Evolutionary conservation across 495 filamentous ascomycete genomes (phyloP), one percentile per base, ranked within the genome.

Genomic region (Xylaria cubensis): DNA sequence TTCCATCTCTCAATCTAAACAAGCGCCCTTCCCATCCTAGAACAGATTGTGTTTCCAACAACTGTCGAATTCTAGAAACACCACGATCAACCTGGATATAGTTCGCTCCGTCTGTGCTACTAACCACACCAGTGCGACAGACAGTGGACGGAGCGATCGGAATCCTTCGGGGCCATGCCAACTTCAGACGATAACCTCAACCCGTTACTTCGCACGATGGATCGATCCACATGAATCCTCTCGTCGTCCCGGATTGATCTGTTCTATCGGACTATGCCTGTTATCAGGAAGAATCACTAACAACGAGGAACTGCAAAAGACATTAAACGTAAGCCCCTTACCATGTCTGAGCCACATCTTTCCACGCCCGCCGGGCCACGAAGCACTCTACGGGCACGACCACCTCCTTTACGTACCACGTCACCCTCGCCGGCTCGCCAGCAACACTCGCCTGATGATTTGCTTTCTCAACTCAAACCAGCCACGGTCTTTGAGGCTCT

Each of bases 381-480:
- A 55, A 67, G 72, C 75, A 61, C 75, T n/a, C 36, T 76, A 34
- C 71, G 77, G 58, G 46, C 64, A 72, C 74, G 78, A 61, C 62
- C 63, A 29, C 63, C 75, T 13, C 74, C 69, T 42, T 39, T 64
- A 32, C 77, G 80, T 61, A 69, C 80, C 17, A 74, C 75, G 32
- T 81, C 81, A 42, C 77, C 76, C 36, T 82, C 81, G 8, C 79
- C 83, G 5, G 70, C 80, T 36, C 81, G 77, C 62, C 73, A 71
- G 9, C 77, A 76, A 55, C 83, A 79, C 59, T 64, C 72, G 17
- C 77, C 76, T 46, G 85, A 86, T 72, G 84, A 86, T 66, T 73
- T 86, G 4, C 79, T 86, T 26, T 75, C 80, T 21, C 80, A 80
- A 71, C 78, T 86, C 59, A 80, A 79, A 2, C 85, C 85, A 42